phyloP scores from a whole-genome alignment of 148 eudicot species.

The Polygonum aviculare region DNA sequence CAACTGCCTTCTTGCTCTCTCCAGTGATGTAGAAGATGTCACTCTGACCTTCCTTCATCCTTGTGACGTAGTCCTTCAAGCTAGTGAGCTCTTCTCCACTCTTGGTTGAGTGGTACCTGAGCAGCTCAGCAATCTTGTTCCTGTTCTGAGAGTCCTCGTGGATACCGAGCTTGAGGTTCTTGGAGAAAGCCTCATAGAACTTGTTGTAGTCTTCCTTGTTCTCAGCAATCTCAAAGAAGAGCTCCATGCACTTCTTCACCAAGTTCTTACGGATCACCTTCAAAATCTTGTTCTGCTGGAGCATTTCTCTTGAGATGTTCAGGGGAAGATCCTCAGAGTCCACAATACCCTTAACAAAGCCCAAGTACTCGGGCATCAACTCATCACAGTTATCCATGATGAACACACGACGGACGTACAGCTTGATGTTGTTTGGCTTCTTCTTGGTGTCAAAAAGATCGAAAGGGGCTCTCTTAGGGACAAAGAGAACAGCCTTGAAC shows the following conservation, averaged over 20 bases:
- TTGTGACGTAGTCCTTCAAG: constrained; percentile 25
- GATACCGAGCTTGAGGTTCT: constrained; percentile 22
- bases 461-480: constrained; percentile 20
- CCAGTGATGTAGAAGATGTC: constrained; percentile 22
- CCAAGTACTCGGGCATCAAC: constrained; percentile 20
- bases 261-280: constrained; percentile 25
- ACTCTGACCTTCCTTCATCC: constrained; percentile 28
- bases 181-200: constrained; percentile 20
- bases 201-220: constrained; percentile 23
- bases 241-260: constrained; percentile 27
- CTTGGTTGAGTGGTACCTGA: constrained; percentile 21
- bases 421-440: constrained; percentile 23
- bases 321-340: constrained; percentile 24
- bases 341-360: constrained; percentile 23
- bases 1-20: constrained; percentile 22
- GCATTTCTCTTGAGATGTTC: constrained; percentile 22
- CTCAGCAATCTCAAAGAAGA: constrained; percentile 24
- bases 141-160: constrained; percentile 26
- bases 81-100: constrained; percentile 25
- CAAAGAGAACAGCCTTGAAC: constrained; percentile 20
- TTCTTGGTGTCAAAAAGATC: constrained; percentile 21
- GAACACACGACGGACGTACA: constrained; percentile 20
- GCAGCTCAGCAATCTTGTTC: constrained; percentile 23
- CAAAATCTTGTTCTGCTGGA: constrained; percentile 27
- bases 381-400: constrained; percentile 26